These are phyloP conservation scores for Chytriomyces sp. DNA, from an alignment of 192 early-diverging fungal species.

Conservation along the genomic window DNA sequence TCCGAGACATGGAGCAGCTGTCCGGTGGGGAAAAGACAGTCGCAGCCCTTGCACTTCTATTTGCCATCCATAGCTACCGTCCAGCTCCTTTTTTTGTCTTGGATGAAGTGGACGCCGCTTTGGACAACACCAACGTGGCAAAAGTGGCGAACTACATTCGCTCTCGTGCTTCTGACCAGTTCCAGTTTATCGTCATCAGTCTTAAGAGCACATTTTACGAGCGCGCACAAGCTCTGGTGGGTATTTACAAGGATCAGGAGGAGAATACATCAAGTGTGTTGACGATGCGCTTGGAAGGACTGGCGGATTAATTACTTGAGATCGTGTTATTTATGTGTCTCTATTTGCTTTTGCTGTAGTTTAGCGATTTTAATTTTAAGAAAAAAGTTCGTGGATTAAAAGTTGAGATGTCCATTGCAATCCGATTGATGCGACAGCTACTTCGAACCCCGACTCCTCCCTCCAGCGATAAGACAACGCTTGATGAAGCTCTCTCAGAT, in stretches of 20 bases:
- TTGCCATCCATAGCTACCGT: constrained; percentile 92
- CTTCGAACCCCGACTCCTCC: no score
- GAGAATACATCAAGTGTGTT: constrained; percentile 80
- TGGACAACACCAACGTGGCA: constrained; percentile 95
- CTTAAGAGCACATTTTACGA: constrained; percentile 95
- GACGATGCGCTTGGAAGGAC: constrained; percentile 59
- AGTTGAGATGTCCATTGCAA: no score
- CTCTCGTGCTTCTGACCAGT: constrained; percentile 59
- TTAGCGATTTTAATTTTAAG: no score
- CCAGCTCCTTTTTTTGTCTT: constrained; percentile 99
- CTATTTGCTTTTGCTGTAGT: no score
- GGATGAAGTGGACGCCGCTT: constrained; percentile 98
- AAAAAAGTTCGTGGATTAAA: no score
- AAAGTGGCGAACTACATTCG: constrained; percentile 90
- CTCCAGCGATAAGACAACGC: no score
- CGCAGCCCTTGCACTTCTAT: constrained; percentile 92
- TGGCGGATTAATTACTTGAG: constrained; percentile 6
- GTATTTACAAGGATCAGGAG: constrained; percentile 92
- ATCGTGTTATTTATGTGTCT: background rate
- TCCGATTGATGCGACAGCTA: no score
- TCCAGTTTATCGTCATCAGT: constrained; percentile 98
- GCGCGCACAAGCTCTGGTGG: constrained; percentile 87
- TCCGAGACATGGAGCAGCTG: constrained; percentile 98
- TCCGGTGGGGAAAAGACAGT: constrained; percentile 99
- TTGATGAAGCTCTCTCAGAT: background rate